These are phyloP conservation scores for Stropharia rugosoannulata DNA, from an alignment of 768 basidiomycete species.

Conservation along the genomic window DNA sequence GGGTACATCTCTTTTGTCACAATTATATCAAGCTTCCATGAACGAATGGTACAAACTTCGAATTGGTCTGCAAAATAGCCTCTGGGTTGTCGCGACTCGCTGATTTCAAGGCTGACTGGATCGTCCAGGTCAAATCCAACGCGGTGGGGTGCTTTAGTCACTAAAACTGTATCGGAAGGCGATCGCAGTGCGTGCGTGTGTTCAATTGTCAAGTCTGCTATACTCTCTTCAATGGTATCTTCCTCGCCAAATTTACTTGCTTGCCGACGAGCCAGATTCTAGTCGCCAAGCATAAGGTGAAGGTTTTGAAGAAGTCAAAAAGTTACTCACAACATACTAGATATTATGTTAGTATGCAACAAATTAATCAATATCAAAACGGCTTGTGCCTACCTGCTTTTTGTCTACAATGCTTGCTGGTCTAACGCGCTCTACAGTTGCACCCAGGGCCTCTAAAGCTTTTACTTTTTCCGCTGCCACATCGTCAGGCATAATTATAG, in stretches of 20 bases:
- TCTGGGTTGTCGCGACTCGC: constrained; percentile 43
- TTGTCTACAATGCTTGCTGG: constrained; percentile 96
- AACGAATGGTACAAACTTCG: constrained; percentile 41
- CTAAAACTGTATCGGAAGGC: constrained; percentile 48
- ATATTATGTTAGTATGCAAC: not conserved
- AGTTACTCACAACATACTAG: constrained; percentile 63
- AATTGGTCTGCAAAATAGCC: constrained; percentile 98
- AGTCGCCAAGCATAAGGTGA: not conserved
- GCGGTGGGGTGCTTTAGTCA: constrained; percentile 47
- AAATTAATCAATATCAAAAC: not conserved
- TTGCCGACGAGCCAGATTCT: constrained; percentile 87
- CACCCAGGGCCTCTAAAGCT: constrained; percentile 80
- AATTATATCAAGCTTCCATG: not conserved
- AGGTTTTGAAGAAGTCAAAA: not conserved
- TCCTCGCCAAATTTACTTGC: constrained; percentile 71
- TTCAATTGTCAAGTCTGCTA: constrained; percentile 9
- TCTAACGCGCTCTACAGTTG: constrained; percentile 86
- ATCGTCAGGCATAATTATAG: constrained; percentile 89
- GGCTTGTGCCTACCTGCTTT: constrained; percentile 64
- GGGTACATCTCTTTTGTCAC: not conserved
- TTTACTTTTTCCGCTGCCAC: constrained; percentile 91
- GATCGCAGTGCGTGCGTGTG: constrained; percentile 36
- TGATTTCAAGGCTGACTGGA: constrained; percentile 36
- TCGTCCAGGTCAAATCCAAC: constrained; percentile 35
- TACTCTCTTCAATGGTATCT: constrained; percentile 27